phyloP scores from a whole-genome alignment of 768 basidiomycete species.

The Calocybe indica region DNA sequence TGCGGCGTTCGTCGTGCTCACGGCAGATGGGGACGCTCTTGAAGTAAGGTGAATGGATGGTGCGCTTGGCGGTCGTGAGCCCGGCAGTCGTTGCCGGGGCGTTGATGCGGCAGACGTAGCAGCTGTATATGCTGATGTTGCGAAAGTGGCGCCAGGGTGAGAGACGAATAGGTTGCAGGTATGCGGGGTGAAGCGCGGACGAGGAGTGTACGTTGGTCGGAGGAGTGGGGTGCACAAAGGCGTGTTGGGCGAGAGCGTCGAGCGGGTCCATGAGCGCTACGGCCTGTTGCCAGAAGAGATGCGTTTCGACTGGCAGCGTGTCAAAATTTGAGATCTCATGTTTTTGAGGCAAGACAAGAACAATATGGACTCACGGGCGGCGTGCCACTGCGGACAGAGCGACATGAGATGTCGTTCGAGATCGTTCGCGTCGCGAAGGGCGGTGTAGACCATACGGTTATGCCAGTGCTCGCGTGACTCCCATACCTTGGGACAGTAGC shows the following conservation, averaged over 20 bases:
- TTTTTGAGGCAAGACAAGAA: neutral
- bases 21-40: constrained; percentile 49
- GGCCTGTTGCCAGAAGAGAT: constrained; percentile 68
- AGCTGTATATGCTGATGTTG: constrained; percentile 46
- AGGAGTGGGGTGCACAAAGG: constrained; percentile 36
- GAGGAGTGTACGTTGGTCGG: constrained; percentile 24
- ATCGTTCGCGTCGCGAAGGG: constrained; percentile 55
- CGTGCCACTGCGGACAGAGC: constrained; percentile 54
- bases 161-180: constrained; percentile 23
- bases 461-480: constrained; percentile 54
- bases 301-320: constrained; percentile 50
- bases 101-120: constrained; percentile 69
- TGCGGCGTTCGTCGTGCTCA: constrained; percentile 52
- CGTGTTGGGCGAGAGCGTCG: constrained; percentile 45
- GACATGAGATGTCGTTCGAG: constrained; percentile 56
- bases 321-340: constrained; percentile 2
- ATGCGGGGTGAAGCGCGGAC: constrained; percentile 17
- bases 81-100: constrained; percentile 44
- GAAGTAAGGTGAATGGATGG: constrained; percentile 33
- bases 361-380: constrained; percentile 43
- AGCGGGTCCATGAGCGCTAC: constrained; percentile 56
- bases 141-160: constrained; percentile 60
- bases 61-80: constrained; percentile 45
- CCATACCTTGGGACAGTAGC: constrained; percentile 43
- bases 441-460: constrained; percentile 53